A percentile compares a stretch with the other conserved stretches of the same genome.
Evolutionary conservation across 129 eudicot species (phyloP).

Genomic region (Pseudognaphalium luteoalbum): DNA sequence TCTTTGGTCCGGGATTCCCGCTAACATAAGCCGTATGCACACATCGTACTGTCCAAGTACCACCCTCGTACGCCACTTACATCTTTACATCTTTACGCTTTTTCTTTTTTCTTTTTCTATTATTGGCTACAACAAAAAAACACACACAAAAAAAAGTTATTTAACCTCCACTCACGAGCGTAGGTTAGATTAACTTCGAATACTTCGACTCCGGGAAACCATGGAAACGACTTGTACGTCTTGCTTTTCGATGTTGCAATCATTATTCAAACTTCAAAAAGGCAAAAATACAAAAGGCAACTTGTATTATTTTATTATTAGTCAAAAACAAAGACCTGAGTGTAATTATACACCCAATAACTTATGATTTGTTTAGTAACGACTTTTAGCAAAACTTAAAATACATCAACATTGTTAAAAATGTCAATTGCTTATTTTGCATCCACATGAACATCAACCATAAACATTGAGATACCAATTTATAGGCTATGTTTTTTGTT

Average conservation of each 20-base stretch:
- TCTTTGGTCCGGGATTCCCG: constrained; percentile 35
- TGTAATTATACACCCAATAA: not conserved
- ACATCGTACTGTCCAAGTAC: constrained; percentile 39
- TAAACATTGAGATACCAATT: too few species aligned
- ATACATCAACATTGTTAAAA: not conserved
- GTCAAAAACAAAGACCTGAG: not conserved
- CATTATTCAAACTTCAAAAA: not conserved
- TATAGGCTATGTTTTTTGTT: too few species aligned
- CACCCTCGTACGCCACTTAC: constrained; percentile 33
- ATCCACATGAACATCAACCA: too few species aligned
- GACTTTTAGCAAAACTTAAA: not conserved
- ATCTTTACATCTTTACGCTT: constrained; percentile 10
- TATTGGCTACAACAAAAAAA: constrained; percentile 5
- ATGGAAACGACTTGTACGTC: constrained; percentile 6
- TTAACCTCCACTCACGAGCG: constrained; percentile 16
- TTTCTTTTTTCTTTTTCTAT: constrained; percentile 12
- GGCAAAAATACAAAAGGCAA: not conserved
- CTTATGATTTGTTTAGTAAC: too few species aligned
- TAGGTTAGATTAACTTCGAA: not conserved
- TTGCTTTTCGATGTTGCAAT: constrained; percentile 20
- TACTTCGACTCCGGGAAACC: constrained; percentile 33
- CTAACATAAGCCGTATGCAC: constrained; percentile 31
- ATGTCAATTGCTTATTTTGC: too few species aligned
- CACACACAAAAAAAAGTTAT: not conserved
- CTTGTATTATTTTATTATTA: not conserved